Evolutionary conservation across 2,329 filamentous ascomycete species (phyloP), one percentile per base, ranked within the genome.

Genomic region (Ascochyta koolunga): DNA sequence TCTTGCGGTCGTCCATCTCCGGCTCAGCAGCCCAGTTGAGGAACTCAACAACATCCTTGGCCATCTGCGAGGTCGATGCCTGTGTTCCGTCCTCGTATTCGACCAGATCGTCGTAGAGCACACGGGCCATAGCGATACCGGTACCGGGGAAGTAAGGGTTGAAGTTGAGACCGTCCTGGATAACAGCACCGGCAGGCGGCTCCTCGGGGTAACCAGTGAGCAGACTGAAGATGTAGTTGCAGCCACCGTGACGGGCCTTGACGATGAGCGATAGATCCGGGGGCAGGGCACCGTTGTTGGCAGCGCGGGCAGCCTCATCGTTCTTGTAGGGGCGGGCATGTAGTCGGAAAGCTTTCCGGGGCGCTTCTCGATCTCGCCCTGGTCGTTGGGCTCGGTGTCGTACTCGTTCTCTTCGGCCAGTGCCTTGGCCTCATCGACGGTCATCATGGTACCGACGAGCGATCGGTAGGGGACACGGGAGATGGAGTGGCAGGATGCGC

Each of bases 71-170:
- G 65, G 92, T 92, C 59, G 93, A 91, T 43, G 95, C 95, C 46
- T 92, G 90, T 36, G 95, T 99, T 61, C 86, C 92, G 67, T 99
- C 95, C 77, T 99, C 95, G 81, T 98, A 99, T 78, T 99, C 95
- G 61, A 99, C 95, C 54, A 99, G 82, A 62, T 91, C 95, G 68
- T 99, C 95, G 81, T 96, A 99, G 58, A 99, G 87, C 58, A 98
- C 95, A 86, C 95, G 93, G 70, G 89, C 93, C 95, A 99, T 99
- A 72, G 90, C 95, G 77, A 99, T 99, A 76, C 93, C 93, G 68
- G 95, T 98, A 75, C 95, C 95, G 54, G 95, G 95, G 88, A 99
- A 99, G 85, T 97, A 99, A 58, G 95, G 95, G 86, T 99, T 99
- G 87, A 99, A 99, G 88, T 98, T 97, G 80, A 99, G 88, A 73